Percentiles rank a stretch among this genome's conserved stretches.
Conservation (phyloP, 805 yeast species). For the Kregervanrija delftensis region DNA sequence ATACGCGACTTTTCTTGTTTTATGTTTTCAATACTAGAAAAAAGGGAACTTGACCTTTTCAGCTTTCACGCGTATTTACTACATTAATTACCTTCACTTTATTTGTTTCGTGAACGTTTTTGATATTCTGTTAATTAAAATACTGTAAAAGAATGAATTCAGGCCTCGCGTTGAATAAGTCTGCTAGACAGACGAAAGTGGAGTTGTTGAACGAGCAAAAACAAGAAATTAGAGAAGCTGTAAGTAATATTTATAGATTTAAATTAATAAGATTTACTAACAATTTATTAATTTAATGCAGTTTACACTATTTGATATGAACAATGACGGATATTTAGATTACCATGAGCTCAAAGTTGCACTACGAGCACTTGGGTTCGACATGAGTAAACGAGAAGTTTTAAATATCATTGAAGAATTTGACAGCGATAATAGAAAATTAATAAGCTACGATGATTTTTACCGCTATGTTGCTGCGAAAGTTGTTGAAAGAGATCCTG, state of each 20-base stretch:
- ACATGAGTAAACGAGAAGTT: constrained; percentile 67
- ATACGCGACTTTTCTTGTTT: too few relatives aligned
- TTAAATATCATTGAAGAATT: constrained; percentile 72
- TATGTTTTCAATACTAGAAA: too few relatives aligned
- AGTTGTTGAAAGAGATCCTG: constrained; percentile 83
- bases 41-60: too few relatives aligned
- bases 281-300: constrained; percentile 7
- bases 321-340: constrained; percentile 82
- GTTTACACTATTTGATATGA: constrained; percentile 85
- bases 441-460: constrained; percentile 77
- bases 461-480: constrained; percentile 72
- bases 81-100: too few relatives aligned
- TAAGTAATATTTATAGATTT: constrained; percentile 19
- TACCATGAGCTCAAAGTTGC: constrained; percentile 94
- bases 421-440: constrained; percentile 65
- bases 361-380: constrained; percentile 88
- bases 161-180: constrained; percentile 13
- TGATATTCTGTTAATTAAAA: too few relatives aligned
- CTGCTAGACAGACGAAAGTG: constrained; percentile 38
- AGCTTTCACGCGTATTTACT: too few relatives aligned
- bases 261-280: not conserved
- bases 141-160: constrained; percentile 2
- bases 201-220: constrained; percentile 82
- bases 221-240: constrained; percentile 86
- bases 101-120: too few relatives aligned